These are phyloP conservation scores for Coemansia sp. DNA, from an alignment of 192 early-diverging fungal genomes.

Conservation along the genomic window DNA sequence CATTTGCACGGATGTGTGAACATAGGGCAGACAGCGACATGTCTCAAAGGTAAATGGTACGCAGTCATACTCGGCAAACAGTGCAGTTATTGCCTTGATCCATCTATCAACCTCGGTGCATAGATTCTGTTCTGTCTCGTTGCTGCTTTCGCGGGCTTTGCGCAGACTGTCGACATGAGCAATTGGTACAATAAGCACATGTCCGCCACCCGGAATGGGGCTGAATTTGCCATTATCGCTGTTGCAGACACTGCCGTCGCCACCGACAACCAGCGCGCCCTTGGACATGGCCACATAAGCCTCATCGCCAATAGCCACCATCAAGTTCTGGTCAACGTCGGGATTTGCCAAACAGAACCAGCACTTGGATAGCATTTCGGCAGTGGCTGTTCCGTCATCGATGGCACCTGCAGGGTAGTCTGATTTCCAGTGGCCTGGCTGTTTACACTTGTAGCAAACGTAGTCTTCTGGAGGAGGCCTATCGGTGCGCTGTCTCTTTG, in stretches of 20 bases:
- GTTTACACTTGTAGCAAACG: constrained; percentile 53
- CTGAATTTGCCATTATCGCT: constrained; percentile 19
- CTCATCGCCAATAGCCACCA: constrained; percentile 78
- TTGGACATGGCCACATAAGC: constrained; percentile 85
- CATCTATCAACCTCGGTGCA: constrained; percentile 58
- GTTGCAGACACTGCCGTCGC: constrained; percentile 2
- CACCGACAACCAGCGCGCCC: constrained; percentile 68
- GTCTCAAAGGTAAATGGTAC: constrained; percentile 76
- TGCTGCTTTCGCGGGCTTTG: constrained; percentile 27
- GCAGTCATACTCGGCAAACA: constrained; percentile 59
- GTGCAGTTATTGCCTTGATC: constrained; percentile 21
- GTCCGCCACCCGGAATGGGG: constrained; percentile 74
- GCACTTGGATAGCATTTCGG: constrained; percentile 54
- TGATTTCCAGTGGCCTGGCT: constrained; percentile 53
- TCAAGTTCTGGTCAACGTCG: constrained; percentile 84
- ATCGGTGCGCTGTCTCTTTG: constrained; percentile 25
- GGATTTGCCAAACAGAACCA: constrained; percentile 98
- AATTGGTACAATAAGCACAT: constrained; percentile 73
- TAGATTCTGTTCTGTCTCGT: constrained; percentile 48
- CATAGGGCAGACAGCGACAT: constrained; percentile 53
- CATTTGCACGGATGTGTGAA: constrained; percentile 38
- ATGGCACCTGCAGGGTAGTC: constrained; percentile 43
- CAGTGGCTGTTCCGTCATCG: constrained; percentile 7
- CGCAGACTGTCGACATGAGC: constrained; percentile 53
- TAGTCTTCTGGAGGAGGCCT: constrained; percentile 45